Base-by-base conservation (phyloP, 2,329 filamentous ascomycete species). In the Scedosporium minutisporum region DNA sequence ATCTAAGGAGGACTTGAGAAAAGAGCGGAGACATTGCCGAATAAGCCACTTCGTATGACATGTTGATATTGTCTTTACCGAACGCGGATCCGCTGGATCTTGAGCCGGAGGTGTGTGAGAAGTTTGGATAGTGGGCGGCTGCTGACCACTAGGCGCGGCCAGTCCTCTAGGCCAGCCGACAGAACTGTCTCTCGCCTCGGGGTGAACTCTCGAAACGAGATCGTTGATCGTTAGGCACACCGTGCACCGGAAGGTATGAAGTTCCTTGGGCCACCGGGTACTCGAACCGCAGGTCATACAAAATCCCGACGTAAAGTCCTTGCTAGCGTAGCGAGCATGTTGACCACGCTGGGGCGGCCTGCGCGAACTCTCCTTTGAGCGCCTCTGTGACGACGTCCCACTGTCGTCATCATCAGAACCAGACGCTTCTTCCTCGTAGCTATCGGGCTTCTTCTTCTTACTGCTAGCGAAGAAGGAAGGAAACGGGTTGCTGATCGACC, bases 161-260 rank as follows among this genome's bases (percentile, higher is more conserved):
- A 87, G 71, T 91, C 87, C 69, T 86, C 86, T 68, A 96, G 81
- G 33, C 91, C 90, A 69, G 93, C 86, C 60, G 81, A 82, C 68
- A 88, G 82, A 6, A 89, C 89, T 44, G 96, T 80, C 68, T 82
- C 86, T 65, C 84, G 85, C 60, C 90, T 92, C 12, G 2, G 46
- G 33, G 12, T 27, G 14, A 27, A n/a, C 14, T 29, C 61, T 64
- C 12, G 72, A 69, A 38, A 71, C 71, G 61, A 96, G 74, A 71
- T 96, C 91, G 71, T 96, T 96, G 71, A 96, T 86, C 18, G 89
- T 95, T 69, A 90, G 77, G 73, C 92, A 96, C 62, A 90, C 88
- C 51, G 89, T 89, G 73, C 92, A 96, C 68, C 91, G 84, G 73
- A 95, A 96, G 44, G 88, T 83, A 42, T 83, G 83, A 65, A 92